Evolutionary conservation across 169 alveolate species (phyloP).

Genomic region (Ichthyophthirius multifiliis): DNA sequence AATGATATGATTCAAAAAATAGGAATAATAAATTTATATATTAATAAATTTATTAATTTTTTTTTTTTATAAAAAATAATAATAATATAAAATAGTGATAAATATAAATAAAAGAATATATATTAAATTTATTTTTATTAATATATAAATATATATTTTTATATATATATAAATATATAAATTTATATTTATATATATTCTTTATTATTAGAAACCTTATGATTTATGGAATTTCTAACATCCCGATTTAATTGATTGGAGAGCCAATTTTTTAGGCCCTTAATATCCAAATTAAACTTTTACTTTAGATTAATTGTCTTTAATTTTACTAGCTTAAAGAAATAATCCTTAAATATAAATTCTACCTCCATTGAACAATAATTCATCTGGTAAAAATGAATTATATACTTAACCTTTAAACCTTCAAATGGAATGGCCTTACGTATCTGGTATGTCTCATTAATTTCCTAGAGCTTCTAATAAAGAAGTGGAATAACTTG

Average conservation of each 20-base stretch:
- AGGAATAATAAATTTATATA: too few species aligned
- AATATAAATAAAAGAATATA: too few species aligned
- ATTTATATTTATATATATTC: too few species aligned
- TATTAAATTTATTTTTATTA: too few species aligned
- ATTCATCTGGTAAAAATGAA: too few species aligned
- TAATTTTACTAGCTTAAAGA: neutral
- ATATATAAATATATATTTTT: too few species aligned
- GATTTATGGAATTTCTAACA: neutral
- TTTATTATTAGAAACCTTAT: neutral
- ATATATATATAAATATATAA: too few species aligned
- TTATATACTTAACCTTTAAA: too few species aligned
- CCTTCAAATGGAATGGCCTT: constrained; percentile 7
- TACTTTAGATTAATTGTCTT: neutral
- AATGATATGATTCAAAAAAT: too few species aligned
- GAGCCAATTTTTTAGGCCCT: constrained; percentile 1
- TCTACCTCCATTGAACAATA: neutral
- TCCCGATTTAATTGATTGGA: constrained; percentile 1
- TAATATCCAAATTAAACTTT: neutral
- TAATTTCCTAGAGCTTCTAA: neutral
- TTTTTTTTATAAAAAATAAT: neutral
- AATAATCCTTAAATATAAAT: neutral
- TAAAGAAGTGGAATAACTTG: neutral
- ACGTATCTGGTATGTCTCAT: neutral
- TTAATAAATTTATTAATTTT: too few species aligned
- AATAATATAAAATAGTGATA: neutral